Evolutionary conservation across 257 asterid species (phyloP).

Genomic region (Fraxinus americana): DNA sequence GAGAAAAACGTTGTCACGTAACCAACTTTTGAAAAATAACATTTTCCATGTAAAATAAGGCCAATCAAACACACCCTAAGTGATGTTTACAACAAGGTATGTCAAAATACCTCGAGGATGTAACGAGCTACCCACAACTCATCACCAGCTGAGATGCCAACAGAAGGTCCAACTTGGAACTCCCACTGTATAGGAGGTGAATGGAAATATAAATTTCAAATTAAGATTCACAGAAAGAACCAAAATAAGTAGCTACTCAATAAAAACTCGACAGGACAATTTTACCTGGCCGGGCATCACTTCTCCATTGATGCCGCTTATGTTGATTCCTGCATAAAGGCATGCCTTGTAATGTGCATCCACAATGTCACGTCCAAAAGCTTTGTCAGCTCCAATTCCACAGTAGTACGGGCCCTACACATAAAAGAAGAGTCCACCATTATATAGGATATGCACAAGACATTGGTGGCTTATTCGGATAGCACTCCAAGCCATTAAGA

Average conservation of each 20-base stretch:
- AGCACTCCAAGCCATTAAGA: neutral
- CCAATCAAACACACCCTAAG: no score
- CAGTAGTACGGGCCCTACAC: conserved; percentile 18
- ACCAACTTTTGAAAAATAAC: no score
- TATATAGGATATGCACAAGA: neutral
- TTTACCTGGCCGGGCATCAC: conserved; percentile 30
- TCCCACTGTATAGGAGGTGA: conserved; percentile 27
- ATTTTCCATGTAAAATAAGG: no score
- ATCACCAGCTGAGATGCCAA: conserved; percentile 38
- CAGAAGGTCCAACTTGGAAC: conserved; percentile 40
- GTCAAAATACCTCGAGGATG: conserved; percentile 28
- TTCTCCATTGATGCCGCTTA: conserved; percentile 22
- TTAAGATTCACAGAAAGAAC: no score
- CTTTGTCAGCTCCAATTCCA: conserved; percentile 25
- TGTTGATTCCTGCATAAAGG: conserved; percentile 22
- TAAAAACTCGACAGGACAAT: neutral
- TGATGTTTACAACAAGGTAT: neutral
- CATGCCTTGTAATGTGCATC: conserved; percentile 29
- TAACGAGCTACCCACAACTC: conserved; percentile 37
- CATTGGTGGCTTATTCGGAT: neutral
- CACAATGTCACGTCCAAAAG: conserved; percentile 28
- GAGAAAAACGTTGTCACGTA: no score
- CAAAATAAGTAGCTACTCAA: neutral
- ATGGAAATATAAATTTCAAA: neutral
- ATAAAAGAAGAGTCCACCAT: neutral